phyloP scores from a whole-genome alignment of 768 basidiomycete species.

The Russula brevipes region DNA sequence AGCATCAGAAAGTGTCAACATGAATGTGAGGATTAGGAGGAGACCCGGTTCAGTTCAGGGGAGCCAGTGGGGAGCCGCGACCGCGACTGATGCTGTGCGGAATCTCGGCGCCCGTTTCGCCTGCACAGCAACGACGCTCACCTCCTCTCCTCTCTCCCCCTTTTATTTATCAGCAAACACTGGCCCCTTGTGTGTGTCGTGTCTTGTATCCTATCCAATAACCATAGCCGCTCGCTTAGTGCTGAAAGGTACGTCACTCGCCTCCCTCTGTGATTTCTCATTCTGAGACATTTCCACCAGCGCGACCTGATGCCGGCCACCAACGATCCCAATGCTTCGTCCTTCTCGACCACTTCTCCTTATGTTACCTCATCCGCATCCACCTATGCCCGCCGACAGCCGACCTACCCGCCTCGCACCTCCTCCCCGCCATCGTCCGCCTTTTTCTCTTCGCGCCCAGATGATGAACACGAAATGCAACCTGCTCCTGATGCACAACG shows the following conservation, averaged over 20 bases:
- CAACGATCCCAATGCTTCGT: neutral
- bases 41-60: no score
- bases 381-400: conserved; percentile 9
- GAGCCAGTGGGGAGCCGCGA: no score
- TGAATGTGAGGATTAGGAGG: no score
- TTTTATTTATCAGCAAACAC: no score
- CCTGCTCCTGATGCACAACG: conserved; percentile 59
- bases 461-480: conserved; percentile 39
- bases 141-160: no score
- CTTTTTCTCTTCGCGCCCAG: conserved; percentile 62
- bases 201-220: no score
- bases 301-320: neutral
- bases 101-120: no score
- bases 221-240: no score
- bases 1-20: no score
- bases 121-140: no score
- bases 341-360: neutral
- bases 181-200: no score
- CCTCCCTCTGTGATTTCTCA: neutral
- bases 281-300: neutral
- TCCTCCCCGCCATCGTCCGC: conserved; percentile 76
- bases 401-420: conserved; percentile 25
- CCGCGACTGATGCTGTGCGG: no score
- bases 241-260: neutral
- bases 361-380: neutral